These are phyloP conservation scores for Medicago lupulina DNA, from an alignment of 306 rosid species.

Conservation along the genomic window DNA sequence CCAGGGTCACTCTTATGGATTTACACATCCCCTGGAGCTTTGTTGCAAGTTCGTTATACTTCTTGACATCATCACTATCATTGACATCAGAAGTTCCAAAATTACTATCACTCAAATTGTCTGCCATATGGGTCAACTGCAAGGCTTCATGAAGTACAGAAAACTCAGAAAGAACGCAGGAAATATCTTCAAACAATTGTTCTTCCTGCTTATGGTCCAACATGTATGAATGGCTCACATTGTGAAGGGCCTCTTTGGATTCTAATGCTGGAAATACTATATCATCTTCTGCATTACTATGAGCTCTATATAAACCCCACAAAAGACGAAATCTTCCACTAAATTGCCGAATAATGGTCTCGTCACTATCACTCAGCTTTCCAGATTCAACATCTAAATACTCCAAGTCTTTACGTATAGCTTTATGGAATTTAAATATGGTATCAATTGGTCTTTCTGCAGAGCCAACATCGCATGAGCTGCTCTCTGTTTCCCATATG, in stretches of 20 bases:
- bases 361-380: conserved; percentile 82
- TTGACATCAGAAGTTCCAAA: conserved; percentile 46
- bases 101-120: conserved; percentile 48
- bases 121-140: conserved; percentile 51
- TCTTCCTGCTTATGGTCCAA: conserved; percentile 98
- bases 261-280: conserved; percentile 97
- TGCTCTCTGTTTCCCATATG: conserved; percentile 80
- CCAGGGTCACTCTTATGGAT: conserved; percentile 86
- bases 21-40: conserved; percentile 99
- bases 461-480: conserved; percentile 63
- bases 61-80: conserved; percentile 55
- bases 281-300: conserved; percentile 99
- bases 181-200: conserved; percentile 83
- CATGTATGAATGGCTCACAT: conserved; percentile 94
- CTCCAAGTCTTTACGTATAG: conserved; percentile 97
- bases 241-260: conserved; percentile 97
- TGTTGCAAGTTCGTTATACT: conserved; percentile 79
- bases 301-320: conserved; percentile 99
- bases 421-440: conserved; percentile 96
- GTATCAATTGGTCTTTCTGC: conserved; percentile 94
- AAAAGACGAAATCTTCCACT: conserved; percentile 94
- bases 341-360: conserved; percentile 72
- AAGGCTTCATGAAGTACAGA: conserved; percentile 74
- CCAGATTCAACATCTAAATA: conserved; percentile 98
- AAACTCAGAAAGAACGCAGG: conserved; percentile 84